Base-by-base conservation (phyloP, 1,284 basidiomycete genomes). In the Tylopilus sp. region DNA sequence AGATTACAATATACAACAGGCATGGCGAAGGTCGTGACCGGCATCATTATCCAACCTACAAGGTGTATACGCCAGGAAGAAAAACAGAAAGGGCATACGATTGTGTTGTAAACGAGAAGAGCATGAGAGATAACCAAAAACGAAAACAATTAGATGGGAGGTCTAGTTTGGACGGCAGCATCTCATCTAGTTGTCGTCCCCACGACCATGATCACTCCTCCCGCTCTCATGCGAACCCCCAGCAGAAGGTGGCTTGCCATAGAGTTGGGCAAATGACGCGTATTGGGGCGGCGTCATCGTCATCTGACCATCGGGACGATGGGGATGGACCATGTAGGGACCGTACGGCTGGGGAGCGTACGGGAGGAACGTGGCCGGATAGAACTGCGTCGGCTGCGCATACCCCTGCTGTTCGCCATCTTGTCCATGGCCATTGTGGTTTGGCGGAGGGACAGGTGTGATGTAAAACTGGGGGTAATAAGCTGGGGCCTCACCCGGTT, bases 401-500 rank as follows among this genome's bases (percentile, higher is more conserved):
- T 76, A 78, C 45, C 64, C 64, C 53, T 71, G 67, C 36, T 62
- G 65, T 55, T 79, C 79, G 44, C 69, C 70, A 23, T 79, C 78
- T 49, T 77, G 72, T 34, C 69, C 69, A 53, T 72, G 72, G 29
- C 49, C 68, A 60, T 51, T 73, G 65, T 55, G 72, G 61, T 53
- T 68, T 51, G 58, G 74, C 58, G 59, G 75, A 53, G 66, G 74
- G 49, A 71, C 64, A 26, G 70, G 74, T 12, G 74, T 66, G 50
- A 78, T 65, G 59, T 74, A 71, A 62, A 74, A 76, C 51, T 70
- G 75, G 44, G 75, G 76, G 57, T 75, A 76, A 58, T 73, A 78
- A 41, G 74, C 63, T 26, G 75, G 70, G n/a, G 61, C 66, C 56
- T 79, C 79, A 46, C 76, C 74, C 21, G 76, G 76, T 65, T 81